These are phyloP conservation scores for Mrakia frigida DNA, from an alignment of 768 basidiomycete genomes.

Conservation along the genomic window DNA sequence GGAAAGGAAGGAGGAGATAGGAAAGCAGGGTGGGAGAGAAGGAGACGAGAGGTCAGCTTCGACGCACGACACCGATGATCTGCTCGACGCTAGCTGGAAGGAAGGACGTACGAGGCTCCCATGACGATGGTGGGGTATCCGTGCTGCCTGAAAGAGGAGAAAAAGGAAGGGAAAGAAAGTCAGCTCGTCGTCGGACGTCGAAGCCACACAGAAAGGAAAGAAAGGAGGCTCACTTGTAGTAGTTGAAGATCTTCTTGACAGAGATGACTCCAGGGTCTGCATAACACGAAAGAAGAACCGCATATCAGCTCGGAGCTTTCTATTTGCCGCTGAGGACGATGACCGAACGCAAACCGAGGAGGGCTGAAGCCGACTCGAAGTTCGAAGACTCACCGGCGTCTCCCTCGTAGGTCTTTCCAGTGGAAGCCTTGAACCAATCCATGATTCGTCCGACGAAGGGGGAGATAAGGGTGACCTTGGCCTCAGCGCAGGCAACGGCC, in stretches of 20 bases:
- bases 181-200: not conserved
- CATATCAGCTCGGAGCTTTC: not conserved
- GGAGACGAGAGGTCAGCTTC: not conserved
- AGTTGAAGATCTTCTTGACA: constrained; percentile 96
- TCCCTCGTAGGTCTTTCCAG: constrained; percentile 77
- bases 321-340: no score
- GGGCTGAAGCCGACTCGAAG: not conserved
- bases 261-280: constrained; percentile 62
- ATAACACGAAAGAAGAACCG: not conserved
- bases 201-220: not conserved
- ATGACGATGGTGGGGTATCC: constrained; percentile 98
- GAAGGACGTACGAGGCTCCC: constrained; percentile 66
- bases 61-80: not conserved
- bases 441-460: constrained; percentile 99
- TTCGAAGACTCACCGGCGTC: constrained; percentile 52
- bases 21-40: not conserved
- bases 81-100: not conserved
- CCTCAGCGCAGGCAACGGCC: constrained; percentile 98
- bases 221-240: constrained; percentile 63
- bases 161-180: not conserved
- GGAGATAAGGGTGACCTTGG: constrained; percentile 95
- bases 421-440: constrained; percentile 86
- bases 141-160: constrained; percentile 55
- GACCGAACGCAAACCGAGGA: no score
- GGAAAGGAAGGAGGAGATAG: not conserved